phyloP scores from a whole-genome alignment of 2,329 filamentous ascomycete species.

The Cytospora paraplurivora region DNA sequence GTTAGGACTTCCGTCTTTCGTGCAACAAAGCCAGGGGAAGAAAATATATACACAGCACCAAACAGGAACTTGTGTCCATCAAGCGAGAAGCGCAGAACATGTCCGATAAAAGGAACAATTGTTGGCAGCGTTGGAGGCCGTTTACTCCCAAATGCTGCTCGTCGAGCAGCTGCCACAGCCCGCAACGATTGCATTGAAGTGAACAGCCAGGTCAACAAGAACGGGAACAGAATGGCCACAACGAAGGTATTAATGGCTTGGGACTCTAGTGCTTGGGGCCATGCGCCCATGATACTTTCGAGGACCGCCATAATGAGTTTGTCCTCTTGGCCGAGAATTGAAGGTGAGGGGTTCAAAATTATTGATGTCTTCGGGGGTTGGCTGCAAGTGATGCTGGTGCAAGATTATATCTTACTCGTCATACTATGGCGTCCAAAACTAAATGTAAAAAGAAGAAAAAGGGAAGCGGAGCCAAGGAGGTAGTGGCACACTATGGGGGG shows the following conservation, averaged over 20 bases:
- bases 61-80: slow-evolving; percentile 9
- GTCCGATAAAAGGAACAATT: slow-evolving; percentile 1
- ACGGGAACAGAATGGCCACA: slow-evolving; percentile 1
- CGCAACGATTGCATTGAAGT: slow-evolving; percentile 1
- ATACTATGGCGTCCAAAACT: not conserved
- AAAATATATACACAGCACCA: slow-evolving; percentile 6
- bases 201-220: slow-evolving; percentile 1
- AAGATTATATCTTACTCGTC: not conserved
- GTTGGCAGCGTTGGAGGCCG: slow-evolving; percentile 6
- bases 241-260: not conserved
- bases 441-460: not conserved
- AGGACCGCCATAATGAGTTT: slow-evolving; percentile 2
- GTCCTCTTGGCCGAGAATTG: not conserved
- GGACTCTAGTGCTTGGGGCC: not conserved
- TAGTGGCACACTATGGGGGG: not conserved
- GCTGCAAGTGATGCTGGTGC: not conserved
- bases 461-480: not conserved
- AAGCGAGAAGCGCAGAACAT: slow-evolving; percentile 1
- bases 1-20: not conserved
- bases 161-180: slow-evolving; percentile 3
- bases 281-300: slow-evolving; percentile 1
- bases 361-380: not conserved
- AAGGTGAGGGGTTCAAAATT: not conserved
- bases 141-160: slow-evolving; percentile 4
- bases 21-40: not conserved